Evolutionary conservation across 1,139 yeast species (phyloP), one percentile per base, ranked within the genome.

Genomic region (Zygosaccharomyces sapae): DNA sequence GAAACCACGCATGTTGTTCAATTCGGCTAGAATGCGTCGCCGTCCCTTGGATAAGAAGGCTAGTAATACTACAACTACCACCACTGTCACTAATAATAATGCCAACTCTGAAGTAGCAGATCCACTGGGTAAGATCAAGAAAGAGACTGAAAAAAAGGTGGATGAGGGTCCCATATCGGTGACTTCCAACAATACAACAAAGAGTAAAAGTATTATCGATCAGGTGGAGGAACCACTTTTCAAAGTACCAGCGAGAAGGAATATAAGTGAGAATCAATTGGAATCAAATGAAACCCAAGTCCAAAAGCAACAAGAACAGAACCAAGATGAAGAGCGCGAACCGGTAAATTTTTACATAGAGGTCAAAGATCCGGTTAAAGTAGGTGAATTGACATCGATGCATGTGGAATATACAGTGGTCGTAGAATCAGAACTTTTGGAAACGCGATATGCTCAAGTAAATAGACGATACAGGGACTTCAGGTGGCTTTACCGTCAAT

Each of bases 291-390:
- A 25, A 16, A 12, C 20, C 1, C 40, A 37, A 25, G 10, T n/a
- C 9, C n/a, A 25, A 18, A 24, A 13, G 20, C 12, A 6, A 12
- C 20, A n/a, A 7, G 40, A 37, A 24, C 31, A 37, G 5, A 29
- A 10, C n/a, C 41, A 39, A n/a, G 33, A 39, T 13, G 19, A 19
- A 6, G 42, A 41, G 13, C 45, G 37, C 13, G 42, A 36, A 20
- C 20, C 43, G 9, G 59, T 63, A 16, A 58, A 67, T 37, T 76
- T 86, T 54, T 81, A 77, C 4, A 83, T 90, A 37, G 68, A 82
- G 1, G 96, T 90, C 2, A 94, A 94, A 2, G 96, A 92, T 65
- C 97, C 97, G 1, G 77, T 82, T 62, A 88, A 87, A 65, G 90
- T 92, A 2, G 96, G 96, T 3, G 98, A 92, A 55, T 70, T 90